Evolutionary conservation across 305 asterid species (phyloP).

Genomic region (Solanum hybrid): DNA sequence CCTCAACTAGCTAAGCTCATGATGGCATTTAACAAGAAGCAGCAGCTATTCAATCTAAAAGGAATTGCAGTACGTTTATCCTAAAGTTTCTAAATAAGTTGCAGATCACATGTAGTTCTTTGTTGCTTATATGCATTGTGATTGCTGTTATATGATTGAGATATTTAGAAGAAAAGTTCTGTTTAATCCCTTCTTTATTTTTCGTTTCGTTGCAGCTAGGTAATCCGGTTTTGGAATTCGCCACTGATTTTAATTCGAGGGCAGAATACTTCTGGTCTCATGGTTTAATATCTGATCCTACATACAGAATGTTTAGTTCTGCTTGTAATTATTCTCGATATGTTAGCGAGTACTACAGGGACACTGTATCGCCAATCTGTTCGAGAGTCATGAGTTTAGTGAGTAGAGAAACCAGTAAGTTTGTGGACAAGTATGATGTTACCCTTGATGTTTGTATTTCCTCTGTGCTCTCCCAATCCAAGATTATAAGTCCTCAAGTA

Average conservation of each 20-base stretch:
- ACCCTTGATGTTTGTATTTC: slow-evolving; percentile 64
- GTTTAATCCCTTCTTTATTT: background rate
- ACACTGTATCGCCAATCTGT: slow-evolving; percentile 39
- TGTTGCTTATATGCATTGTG: background rate
- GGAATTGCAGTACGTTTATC: slow-evolving; percentile 52
- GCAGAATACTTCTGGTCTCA: slow-evolving; percentile 71
- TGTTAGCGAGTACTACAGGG: slow-evolving; percentile 46
- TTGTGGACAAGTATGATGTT: slow-evolving; percentile 56
- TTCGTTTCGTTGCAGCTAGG: slow-evolving; percentile 36
- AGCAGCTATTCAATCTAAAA: slow-evolving; percentile 37
- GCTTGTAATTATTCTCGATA: slow-evolving; percentile 51
- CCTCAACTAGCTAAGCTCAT: slow-evolving; percentile 66
- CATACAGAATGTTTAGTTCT: slow-evolving; percentile 41
- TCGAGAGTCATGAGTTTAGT: slow-evolving; percentile 43
- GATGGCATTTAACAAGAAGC: slow-evolving; percentile 40
- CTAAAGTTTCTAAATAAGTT: background rate
- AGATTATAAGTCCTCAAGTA: slow-evolving; percentile 40
- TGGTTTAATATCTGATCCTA: slow-evolving; percentile 53
- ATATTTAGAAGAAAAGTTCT: background rate
- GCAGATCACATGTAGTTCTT: background rate
- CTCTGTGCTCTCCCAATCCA: slow-evolving; percentile 54
- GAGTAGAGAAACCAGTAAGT: slow-evolving; percentile 45
- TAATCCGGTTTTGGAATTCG: slow-evolving; percentile 58
- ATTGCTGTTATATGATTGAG: background rate
- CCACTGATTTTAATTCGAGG: slow-evolving; percentile 51